Conservation (phyloP, 257 asterid species). For the Osmanthus fragrans region DNA sequence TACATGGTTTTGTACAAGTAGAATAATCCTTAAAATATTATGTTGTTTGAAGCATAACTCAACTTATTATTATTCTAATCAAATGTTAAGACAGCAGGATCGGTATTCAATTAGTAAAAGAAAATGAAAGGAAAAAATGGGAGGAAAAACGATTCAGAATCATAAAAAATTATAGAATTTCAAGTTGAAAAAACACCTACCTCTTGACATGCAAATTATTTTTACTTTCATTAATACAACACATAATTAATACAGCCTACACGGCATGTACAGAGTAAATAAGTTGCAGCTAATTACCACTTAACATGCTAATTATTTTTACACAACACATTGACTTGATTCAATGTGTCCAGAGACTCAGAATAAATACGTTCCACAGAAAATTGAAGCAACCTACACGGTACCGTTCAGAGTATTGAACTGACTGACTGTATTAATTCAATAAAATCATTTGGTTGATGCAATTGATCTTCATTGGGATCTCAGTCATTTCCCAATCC, state of each 20-base stretch:
- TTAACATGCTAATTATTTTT: background rate
- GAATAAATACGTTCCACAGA: background rate
- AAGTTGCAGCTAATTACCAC: background rate
- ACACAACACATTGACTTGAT: background rate
- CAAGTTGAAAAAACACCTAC: background rate
- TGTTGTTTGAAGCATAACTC: background rate
- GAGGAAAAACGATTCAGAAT: background rate
- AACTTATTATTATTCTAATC: background rate
- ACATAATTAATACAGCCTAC: background rate
- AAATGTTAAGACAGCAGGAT: background rate
- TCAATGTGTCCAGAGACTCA: background rate
- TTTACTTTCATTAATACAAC: background rate
- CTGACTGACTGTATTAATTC: background rate
- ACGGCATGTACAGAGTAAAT: background rate
- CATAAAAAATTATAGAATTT: background rate
- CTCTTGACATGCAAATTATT: background rate
- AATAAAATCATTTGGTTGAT: background rate
- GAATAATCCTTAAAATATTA: background rate
- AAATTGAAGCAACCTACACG: background rate
- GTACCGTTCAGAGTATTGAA: background rate
- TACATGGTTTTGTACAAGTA: no score
- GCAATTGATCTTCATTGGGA: background rate
- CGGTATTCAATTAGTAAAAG: background rate
- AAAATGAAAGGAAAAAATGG: background rate
- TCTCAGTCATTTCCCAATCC: background rate